Evolutionary conservation across 345 rosid genomes (phyloP).

Genomic region (Hevea brasiliensis): DNA sequence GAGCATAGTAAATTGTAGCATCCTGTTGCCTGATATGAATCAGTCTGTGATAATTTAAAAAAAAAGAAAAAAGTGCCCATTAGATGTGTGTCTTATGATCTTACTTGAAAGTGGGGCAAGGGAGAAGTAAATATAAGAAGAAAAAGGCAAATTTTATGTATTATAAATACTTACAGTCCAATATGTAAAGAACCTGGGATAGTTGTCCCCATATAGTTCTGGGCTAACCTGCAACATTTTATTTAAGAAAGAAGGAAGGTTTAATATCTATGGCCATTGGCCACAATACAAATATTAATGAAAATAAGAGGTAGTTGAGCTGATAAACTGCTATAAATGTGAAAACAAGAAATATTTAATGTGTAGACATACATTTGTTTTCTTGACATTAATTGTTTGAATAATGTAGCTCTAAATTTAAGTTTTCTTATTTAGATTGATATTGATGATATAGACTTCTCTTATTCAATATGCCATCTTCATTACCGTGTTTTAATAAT

Average conservation of each 20-base stretch:
- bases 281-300: slow-evolving; percentile 2
- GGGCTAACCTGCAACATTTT: slow-evolving; percentile 77
- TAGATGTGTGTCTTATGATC: neutral
- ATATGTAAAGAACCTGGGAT: slow-evolving; percentile 94
- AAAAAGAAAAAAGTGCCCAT: neutral
- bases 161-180: slow-evolving; percentile 74
- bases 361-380: neutral
- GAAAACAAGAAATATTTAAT: slow-evolving; percentile 15
- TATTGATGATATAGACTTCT: neutral
- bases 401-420: neutral
- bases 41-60: slow-evolving; percentile 48
- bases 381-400: neutral
- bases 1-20: slow-evolving; percentile 96
- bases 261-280: slow-evolving; percentile 5
- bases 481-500: neutral
- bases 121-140: neutral
- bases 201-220: slow-evolving; percentile 87
- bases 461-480: neutral
- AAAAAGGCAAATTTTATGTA: neutral
- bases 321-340: slow-evolving; percentile 35
- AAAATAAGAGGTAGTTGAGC: slow-evolving; percentile 35
- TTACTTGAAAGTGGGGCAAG: slow-evolving; percentile 13
- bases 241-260: neutral
- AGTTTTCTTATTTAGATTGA: slow-evolving; percentile 1
- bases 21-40: slow-evolving; percentile 93